These are phyloP conservation scores for Tephrocybe sp. DNA, from an alignment of 768 basidiomycete genomes.

Conservation along the genomic window DNA sequence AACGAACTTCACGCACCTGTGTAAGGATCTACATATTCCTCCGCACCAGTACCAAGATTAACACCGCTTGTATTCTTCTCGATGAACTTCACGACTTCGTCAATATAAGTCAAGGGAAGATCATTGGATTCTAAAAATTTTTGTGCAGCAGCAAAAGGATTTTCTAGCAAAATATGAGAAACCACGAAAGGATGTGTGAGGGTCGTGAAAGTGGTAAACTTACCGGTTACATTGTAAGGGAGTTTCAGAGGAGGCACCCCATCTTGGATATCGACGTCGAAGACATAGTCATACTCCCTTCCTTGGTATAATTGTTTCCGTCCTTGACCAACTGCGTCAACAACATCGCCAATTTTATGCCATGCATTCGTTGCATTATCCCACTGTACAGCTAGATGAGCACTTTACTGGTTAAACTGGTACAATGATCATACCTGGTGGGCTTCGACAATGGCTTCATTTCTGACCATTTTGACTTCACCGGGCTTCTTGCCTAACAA, in stretches of 20 bases:
- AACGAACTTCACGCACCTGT: constrained; percentile 54
- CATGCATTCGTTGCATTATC: constrained; percentile 63
- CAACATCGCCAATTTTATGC: constrained; percentile 95
- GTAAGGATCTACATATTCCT: constrained; percentile 81
- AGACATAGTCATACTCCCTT: constrained; percentile 98
- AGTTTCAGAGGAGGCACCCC: constrained; percentile 91
- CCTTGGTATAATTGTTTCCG: constrained; percentile 91
- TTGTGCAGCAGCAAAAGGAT: constrained; percentile 87
- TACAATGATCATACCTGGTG: constrained; percentile 54
- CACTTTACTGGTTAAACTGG: neutral
- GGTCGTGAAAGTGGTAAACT: constrained; percentile 11
- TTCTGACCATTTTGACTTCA: constrained; percentile 89
- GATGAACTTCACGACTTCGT: constrained; percentile 91
- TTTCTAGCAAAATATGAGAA: constrained; percentile 51
- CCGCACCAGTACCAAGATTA: constrained; percentile 55
- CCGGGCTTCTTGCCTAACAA: constrained; percentile 83
- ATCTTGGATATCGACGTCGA: constrained; percentile 95
- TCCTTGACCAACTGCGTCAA: constrained; percentile 89
- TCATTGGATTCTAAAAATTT: constrained; percentile 84
- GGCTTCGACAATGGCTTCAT: constrained; percentile 79
- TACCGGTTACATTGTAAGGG: constrained; percentile 88
- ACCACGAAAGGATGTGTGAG: constrained; percentile 1
- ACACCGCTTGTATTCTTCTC: constrained; percentile 87
- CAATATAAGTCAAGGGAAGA: constrained; percentile 76
- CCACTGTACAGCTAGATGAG: constrained; percentile 56